Conservation (phyloP, 2,329 filamentous ascomycete species). For the Ophiocordyceps camponoti-floridani region DNA sequence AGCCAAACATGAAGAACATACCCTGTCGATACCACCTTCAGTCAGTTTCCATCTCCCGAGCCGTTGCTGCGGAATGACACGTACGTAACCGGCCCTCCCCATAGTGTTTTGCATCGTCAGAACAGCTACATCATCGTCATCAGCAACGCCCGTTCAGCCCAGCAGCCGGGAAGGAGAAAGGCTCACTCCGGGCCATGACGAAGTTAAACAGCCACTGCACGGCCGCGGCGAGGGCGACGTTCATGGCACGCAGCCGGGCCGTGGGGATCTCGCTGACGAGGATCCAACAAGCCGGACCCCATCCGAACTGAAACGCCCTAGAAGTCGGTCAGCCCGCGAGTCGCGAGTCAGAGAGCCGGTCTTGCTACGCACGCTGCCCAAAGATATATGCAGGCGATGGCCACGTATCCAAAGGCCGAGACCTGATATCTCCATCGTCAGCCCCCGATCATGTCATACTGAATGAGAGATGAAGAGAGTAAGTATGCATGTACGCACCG, state of each 20-base stretch:
- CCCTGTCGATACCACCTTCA: constrained; percentile 16
- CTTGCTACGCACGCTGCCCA: constrained; percentile 34
- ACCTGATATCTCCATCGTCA: constrained; percentile 15
- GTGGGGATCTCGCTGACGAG: constrained; percentile 52
- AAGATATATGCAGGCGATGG: constrained; percentile 53
- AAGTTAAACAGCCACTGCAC: constrained; percentile 65
- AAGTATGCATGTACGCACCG: constrained; percentile 17
- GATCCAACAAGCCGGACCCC: constrained; percentile 59
- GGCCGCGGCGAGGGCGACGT: constrained; percentile 49
- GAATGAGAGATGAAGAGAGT: neutral
- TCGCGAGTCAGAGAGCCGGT: neutral
- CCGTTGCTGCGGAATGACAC: constrained; percentile 3
- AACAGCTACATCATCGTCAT: constrained; percentile 22
- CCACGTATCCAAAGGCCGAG: constrained; percentile 49
- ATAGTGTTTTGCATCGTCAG: constrained; percentile 47
- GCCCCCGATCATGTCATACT: neutral
- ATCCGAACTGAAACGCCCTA: constrained; percentile 48
- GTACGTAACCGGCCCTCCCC: constrained; percentile 21
- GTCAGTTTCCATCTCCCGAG: neutral
- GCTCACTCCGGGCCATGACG: constrained; percentile 40
- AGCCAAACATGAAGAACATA: constrained; percentile 52
- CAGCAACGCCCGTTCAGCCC: neutral
- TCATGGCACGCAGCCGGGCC: constrained; percentile 44
- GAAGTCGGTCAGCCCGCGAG: constrained; percentile 5
- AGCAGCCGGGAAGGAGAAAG: neutral